Conservation (phyloP, 1,139 yeast genomes). For the Groenewaldozyma sp. region DNA sequence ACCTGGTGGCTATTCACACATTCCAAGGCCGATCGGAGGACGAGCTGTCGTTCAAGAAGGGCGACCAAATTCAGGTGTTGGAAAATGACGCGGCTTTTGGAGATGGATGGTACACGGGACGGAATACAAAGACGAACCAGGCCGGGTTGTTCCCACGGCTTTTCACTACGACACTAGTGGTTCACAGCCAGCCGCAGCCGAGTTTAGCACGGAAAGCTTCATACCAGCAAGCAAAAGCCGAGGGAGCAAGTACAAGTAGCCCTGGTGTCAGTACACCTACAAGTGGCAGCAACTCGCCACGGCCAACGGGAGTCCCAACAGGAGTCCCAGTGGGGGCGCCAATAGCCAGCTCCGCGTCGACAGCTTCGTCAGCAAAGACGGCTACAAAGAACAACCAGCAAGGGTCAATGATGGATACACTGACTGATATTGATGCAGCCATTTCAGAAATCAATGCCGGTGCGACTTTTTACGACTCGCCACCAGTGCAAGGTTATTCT, state of each 20-base stretch:
- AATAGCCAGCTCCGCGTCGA: neutral
- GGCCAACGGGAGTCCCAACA: neutral
- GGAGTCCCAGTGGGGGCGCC: neutral
- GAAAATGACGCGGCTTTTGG: constrained; percentile 89
- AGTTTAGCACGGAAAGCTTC: constrained; percentile 2
- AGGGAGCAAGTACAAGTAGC: constrained; percentile 1
- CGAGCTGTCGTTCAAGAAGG: constrained; percentile 69
- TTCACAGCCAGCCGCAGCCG: constrained; percentile 4
- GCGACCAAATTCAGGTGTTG: constrained; percentile 80
- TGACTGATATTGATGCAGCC: constrained; percentile 80
- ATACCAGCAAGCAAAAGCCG: neutral
- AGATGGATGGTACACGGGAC: constrained; percentile 97
- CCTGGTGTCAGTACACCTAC: neutral
- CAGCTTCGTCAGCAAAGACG: neutral
- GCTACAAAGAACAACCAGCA: neutral
- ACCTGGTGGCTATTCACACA: constrained; percentile 61
- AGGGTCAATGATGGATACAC: constrained; percentile 47
- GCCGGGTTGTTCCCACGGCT: constrained; percentile 88
- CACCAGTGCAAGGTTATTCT: neutral
- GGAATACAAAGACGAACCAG: constrained; percentile 55
- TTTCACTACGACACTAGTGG: constrained; percentile 38
- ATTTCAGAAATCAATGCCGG: constrained; percentile 49
- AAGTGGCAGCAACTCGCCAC: neutral
- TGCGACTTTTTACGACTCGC: neutral
- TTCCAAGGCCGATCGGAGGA: constrained; percentile 83